These are phyloP conservation scores for Gracilaria gracilis DNA, from an alignment of 23 red algal genomes.

Conservation along the genomic window DNA sequence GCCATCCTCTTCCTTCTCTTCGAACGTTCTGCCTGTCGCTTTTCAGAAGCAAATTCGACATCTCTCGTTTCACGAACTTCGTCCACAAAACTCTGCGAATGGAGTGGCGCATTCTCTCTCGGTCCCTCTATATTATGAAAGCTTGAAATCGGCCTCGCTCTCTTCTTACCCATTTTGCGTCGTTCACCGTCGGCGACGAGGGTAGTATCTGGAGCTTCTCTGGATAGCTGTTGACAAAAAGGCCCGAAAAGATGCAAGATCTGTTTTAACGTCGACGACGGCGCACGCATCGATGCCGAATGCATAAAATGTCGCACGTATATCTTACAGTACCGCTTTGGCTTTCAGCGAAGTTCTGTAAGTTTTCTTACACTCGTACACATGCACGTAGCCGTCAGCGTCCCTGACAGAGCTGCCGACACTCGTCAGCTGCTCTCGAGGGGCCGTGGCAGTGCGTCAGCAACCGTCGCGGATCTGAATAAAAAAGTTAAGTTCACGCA, in stretches of 20 bases:
- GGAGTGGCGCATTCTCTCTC: constrained; percentile 18
- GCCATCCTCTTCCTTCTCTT: constrained; percentile 68
- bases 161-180: constrained; percentile 14
- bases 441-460: too few species aligned
- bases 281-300: background rate
- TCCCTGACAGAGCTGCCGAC: too few species aligned
- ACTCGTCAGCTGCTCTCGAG: too few species aligned
- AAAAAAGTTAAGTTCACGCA: background rate
- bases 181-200: background rate
- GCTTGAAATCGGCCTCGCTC: constrained; percentile 26
- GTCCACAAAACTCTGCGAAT: constrained; percentile 62
- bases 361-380: background rate
- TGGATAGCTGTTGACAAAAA: too few species aligned
- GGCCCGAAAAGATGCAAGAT: too few species aligned
- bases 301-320: background rate
- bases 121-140: background rate
- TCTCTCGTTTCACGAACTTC: constrained; percentile 69
- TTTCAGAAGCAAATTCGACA: constrained; percentile 70
- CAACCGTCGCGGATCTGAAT: background rate
- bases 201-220: background rate
- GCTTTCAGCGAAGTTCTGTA: background rate
- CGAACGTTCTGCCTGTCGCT: constrained; percentile 31
- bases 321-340: background rate
- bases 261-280: background rate
- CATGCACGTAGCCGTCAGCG: too few species aligned